Percentiles rank a stretch among this genome's conserved stretches.
Conservation (phyloP, 331 rosid genomes). For the Rhamnella rubrinervis region DNA sequence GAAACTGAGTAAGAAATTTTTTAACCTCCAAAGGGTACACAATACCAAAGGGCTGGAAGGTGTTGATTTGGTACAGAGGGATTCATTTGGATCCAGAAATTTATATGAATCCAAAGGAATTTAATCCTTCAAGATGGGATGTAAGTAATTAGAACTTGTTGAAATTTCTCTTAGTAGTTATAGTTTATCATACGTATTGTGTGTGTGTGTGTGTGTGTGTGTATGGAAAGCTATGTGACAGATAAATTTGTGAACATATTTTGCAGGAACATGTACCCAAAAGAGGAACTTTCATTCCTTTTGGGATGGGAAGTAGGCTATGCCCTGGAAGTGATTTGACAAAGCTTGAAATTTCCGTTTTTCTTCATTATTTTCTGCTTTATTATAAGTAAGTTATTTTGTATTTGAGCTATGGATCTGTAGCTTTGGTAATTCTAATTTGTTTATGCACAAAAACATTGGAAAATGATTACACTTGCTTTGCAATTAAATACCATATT, state of each 20-base stretch:
- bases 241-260: neutral
- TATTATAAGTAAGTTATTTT: constrained; percentile 36
- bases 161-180: neutral
- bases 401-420: neutral
- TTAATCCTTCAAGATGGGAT: constrained; percentile 46
- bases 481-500: too few relatives aligned
- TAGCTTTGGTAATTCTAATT: too few relatives aligned
- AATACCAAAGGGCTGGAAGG: constrained; percentile 48
- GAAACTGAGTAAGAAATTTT: neutral
- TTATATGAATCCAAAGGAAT: constrained; percentile 36
- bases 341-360: constrained; percentile 32
- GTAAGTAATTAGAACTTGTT: constrained; percentile 14
- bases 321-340: constrained; percentile 49
- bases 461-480: too few relatives aligned
- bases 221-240: neutral
- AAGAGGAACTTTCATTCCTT: constrained; percentile 41
- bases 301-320: constrained; percentile 43
- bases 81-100: constrained; percentile 32
- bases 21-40: constrained; percentile 26
- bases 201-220: too few relatives aligned
- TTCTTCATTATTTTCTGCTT: constrained; percentile 45
- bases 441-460: too few relatives aligned
- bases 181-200: neutral
- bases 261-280: constrained; percentile 25
- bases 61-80: constrained; percentile 38